These are phyloP conservation scores for Aeschynomene evenia DNA, from an alignment of 306 rosid species.

Conservation along the genomic window DNA sequence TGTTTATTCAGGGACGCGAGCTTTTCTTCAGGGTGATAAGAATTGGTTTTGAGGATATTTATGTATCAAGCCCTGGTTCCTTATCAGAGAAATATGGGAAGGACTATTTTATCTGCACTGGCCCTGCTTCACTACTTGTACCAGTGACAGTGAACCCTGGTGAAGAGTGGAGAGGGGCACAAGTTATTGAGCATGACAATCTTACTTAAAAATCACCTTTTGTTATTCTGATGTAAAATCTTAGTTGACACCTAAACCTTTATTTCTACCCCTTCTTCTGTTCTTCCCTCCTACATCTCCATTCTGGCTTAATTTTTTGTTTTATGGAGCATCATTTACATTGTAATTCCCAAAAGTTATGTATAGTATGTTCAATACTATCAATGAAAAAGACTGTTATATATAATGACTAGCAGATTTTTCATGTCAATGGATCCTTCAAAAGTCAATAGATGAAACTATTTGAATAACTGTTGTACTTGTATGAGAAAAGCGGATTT, in stretches of 20 bases:
- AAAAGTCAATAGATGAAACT: too few relatives aligned
- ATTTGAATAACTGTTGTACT: too few relatives aligned
- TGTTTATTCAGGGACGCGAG: slow-evolving; percentile 70
- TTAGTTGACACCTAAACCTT: slow-evolving; percentile 12
- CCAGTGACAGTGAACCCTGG: slow-evolving; percentile 86
- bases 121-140: slow-evolving; percentile 87
- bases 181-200: slow-evolving; percentile 92
- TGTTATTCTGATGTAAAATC: not conserved
- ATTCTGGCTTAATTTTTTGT: not conserved
- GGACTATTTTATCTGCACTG: slow-evolving; percentile 85
- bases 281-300: slow-evolving; percentile 17
- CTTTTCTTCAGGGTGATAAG: slow-evolving; percentile 83
- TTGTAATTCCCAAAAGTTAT: slow-evolving; percentile 7
- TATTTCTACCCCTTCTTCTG: not conserved
- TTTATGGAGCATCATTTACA: slow-evolving; percentile 16
- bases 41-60: slow-evolving; percentile 94
- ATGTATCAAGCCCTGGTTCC: slow-evolving; percentile 88
- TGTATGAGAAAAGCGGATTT: too few relatives aligned
- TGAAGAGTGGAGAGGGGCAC: slow-evolving; percentile 92
- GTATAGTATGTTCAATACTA: slow-evolving; percentile 19
- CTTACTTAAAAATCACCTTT: slow-evolving; percentile 33
- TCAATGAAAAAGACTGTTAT: slow-evolving; percentile 31
- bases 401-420: slow-evolving; percentile 6
- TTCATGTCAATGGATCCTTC: slow-evolving; percentile 7
- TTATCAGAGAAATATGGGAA: slow-evolving; percentile 71